phyloP scores from a whole-genome alignment of 164 flowering plant species.

The Aristolochia fimbriata region DNA sequence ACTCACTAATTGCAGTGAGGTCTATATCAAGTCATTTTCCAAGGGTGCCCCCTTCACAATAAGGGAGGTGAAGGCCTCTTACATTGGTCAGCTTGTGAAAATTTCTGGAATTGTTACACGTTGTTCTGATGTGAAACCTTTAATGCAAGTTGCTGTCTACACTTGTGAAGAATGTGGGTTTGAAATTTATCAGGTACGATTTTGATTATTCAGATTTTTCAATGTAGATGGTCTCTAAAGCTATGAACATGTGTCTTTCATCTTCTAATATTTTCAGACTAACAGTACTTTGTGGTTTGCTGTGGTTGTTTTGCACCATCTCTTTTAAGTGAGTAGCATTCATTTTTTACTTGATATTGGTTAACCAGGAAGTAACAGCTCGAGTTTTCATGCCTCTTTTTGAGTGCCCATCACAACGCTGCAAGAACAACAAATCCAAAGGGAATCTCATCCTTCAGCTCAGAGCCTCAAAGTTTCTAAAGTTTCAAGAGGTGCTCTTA shows the following conservation, averaged over 20 bases:
- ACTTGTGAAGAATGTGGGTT: conserved; percentile 99
- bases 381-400: conserved; percentile 93
- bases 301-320: background rate
- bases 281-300: too few relatives aligned
- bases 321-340: background rate
- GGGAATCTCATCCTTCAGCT: conserved; percentile 94
- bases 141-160: conserved; percentile 96
- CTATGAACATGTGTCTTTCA: background rate
- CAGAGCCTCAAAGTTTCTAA: conserved; percentile 94
- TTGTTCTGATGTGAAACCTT: conserved; percentile 96
- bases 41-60: too few relatives aligned
- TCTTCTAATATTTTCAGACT: background rate
- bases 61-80: conserved; percentile 67
- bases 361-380: conserved; percentile 81
- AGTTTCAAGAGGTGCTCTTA: conserved; percentile 81
- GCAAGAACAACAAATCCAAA: conserved; percentile 48
- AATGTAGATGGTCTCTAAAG: background rate
- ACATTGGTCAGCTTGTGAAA: conserved; percentile 91
- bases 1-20: conserved; percentile 50
- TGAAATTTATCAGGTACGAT: conserved; percentile 94
- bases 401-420: conserved; percentile 82
- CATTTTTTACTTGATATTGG: background rate
- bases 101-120: conserved; percentile 95
- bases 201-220: background rate
- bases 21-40: conserved; percentile 74